These are phyloP conservation scores for Eucalyptus marginata DNA, from an alignment of 345 rosid species.

Conservation along the genomic window DNA sequence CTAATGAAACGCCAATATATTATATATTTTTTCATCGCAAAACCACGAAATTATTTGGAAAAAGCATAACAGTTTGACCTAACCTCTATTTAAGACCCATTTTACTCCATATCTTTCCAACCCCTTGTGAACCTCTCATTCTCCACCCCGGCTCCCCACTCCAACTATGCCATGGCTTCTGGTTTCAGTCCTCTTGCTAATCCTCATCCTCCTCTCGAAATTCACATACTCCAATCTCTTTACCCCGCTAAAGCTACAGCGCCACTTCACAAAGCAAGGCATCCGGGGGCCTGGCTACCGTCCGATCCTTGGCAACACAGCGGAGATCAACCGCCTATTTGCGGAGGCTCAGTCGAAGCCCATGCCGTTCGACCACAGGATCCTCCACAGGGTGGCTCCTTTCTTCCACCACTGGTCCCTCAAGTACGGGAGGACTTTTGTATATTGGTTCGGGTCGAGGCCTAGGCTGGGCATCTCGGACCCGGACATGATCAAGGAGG, in stretches of 20 bases:
- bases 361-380: constrained; percentile 14
- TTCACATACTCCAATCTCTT: constrained; percentile 22
- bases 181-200: neutral
- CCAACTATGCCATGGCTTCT: constrained; percentile 1
- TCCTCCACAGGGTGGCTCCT: constrained; percentile 37
- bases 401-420: constrained; percentile 48
- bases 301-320: constrained; percentile 44
- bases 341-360: constrained; percentile 33
- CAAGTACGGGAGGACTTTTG: constrained; percentile 42
- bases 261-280: constrained; percentile 36
- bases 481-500: constrained; percentile 49
- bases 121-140: neutral
- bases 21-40: neutral
- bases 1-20: neutral
- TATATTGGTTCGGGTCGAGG: constrained; percentile 69
- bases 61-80: neutral
- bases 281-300: constrained; percentile 51
- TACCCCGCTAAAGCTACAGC: constrained; percentile 44
- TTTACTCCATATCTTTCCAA: neutral
- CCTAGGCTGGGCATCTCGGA: constrained; percentile 56
- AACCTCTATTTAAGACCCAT: neutral
- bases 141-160: too few species aligned
- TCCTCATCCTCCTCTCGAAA: constrained; percentile 16
- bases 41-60: neutral
- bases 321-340: constrained; percentile 26